Conservation (phyloP, 139 green algal species). For the Chlamydomonas sp. region DNA sequence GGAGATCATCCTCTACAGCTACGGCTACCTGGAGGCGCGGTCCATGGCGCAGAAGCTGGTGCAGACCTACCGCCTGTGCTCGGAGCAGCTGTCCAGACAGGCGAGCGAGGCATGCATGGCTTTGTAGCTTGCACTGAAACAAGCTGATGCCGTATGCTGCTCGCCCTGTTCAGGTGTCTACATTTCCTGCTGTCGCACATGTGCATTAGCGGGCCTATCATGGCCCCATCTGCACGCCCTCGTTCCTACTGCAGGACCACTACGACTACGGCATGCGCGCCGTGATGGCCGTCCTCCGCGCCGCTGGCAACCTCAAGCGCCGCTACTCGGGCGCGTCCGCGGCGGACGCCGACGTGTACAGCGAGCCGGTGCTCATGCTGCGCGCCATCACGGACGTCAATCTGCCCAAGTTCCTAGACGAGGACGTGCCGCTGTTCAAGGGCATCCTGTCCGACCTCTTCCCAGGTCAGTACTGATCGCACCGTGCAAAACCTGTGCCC, state of each 20-base stretch:
- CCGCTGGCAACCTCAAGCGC: constrained; percentile 67
- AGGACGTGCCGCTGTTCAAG: constrained; percentile 85
- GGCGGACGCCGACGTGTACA: constrained; percentile 25
- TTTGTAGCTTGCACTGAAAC: too few relatives aligned
- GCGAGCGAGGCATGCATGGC: constrained; percentile 29
- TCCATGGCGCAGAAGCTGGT: constrained; percentile 80
- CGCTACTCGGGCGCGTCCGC: constrained; percentile 39
- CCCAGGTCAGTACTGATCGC: constrained; percentile 48
- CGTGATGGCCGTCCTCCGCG: constrained; percentile 80
- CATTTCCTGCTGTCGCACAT: too few relatives aligned
- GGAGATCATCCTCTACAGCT: constrained; percentile 85
- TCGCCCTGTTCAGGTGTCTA: too few relatives aligned
- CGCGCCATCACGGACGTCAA: constrained; percentile 81
- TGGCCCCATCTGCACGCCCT: too few relatives aligned
- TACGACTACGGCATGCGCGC: constrained; percentile 87
- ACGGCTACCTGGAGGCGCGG: constrained; percentile 70
- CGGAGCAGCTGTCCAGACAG: constrained; percentile 69
- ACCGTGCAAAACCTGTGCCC: too few relatives aligned
- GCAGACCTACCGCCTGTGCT: constrained; percentile 83
- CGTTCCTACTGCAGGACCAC: constrained; percentile 61
- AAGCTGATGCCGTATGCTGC: background rate
- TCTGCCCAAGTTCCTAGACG: constrained; percentile 84
- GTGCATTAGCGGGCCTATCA: too few relatives aligned
- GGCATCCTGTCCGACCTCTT: constrained; percentile 82
- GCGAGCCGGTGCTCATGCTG: constrained; percentile 79